Conservation (phyloP, 345 rosid genomes). For the Camelina sativa region DNA sequence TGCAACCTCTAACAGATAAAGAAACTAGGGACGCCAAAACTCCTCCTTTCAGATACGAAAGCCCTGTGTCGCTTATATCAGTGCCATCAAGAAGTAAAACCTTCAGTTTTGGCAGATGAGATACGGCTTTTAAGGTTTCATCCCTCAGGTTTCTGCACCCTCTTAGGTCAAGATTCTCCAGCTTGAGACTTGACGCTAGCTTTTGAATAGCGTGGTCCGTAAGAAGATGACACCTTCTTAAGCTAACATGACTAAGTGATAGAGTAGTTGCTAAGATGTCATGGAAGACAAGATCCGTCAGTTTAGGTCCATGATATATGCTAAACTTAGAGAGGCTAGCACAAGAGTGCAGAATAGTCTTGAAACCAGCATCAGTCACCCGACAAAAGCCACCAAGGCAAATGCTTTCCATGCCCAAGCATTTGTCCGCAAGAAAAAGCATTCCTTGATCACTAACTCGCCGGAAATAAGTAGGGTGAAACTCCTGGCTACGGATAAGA, state of each 20-base stretch:
- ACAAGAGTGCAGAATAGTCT: slow-evolving; percentile 85
- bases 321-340: slow-evolving; percentile 71
- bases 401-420: slow-evolving; percentile 80
- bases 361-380: slow-evolving; percentile 88
- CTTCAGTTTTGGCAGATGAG: slow-evolving; percentile 59
- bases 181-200: slow-evolving; percentile 58
- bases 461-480: slow-evolving; percentile 63
- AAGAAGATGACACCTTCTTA: slow-evolving; percentile 88
- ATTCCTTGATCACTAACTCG: slow-evolving; percentile 92
- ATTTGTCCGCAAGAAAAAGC: slow-evolving; percentile 88
- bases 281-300: slow-evolving; percentile 89
- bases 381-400: slow-evolving; percentile 89
- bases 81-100: slow-evolving; percentile 69
- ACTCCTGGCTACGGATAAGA: slow-evolving; percentile 83
- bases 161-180: slow-evolving; percentile 74
- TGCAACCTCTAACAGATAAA: slow-evolving; percentile 87
- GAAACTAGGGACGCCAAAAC: slow-evolving; percentile 65
- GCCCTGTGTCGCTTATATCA: slow-evolving; percentile 69
- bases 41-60: slow-evolving; percentile 53
- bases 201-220: slow-evolving; percentile 70
- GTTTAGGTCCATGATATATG: slow-evolving; percentile 72
- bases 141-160: slow-evolving; percentile 82
- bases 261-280: slow-evolving; percentile 85
- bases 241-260: slow-evolving; percentile 71
- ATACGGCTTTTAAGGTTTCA: slow-evolving; percentile 67